Conservation (phyloP, 345 rosid genomes). For the Gossypium stocksii region DNA sequence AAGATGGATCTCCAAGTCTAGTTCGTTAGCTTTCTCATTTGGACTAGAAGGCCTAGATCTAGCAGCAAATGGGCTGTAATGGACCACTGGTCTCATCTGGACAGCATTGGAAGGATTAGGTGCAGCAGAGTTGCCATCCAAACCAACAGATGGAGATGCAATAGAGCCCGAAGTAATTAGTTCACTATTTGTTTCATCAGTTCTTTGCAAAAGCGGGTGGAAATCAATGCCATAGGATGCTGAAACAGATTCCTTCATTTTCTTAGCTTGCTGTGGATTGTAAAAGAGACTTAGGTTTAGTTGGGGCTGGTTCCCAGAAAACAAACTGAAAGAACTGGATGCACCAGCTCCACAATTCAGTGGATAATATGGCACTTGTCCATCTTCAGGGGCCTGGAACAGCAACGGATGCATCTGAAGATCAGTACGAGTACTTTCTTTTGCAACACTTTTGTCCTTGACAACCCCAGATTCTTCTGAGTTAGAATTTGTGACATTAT, state of each 20-base stretch:
- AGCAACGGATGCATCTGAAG: slow-evolving; percentile 90
- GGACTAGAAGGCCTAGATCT: slow-evolving; percentile 26
- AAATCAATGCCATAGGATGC: slow-evolving; percentile 54
- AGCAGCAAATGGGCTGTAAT: slow-evolving; percentile 24
- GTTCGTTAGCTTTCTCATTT: slow-evolving; percentile 41
- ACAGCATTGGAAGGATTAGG: slow-evolving; percentile 28
- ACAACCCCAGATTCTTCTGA: slow-evolving; percentile 37
- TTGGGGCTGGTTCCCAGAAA: slow-evolving; percentile 73
- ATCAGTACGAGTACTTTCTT: slow-evolving; percentile 42
- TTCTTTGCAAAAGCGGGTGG: slow-evolving; percentile 84
- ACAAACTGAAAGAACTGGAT: slow-evolving; percentile 64
- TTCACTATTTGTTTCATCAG: slow-evolving; percentile 37
- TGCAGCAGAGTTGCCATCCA: slow-evolving; percentile 35
- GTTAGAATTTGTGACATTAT: slow-evolving; percentile 26
- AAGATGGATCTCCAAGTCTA: slow-evolving; percentile 74
- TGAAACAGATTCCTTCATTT: slow-evolving; percentile 39
- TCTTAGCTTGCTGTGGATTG: slow-evolving; percentile 48
- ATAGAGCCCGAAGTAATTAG: slow-evolving; percentile 24
- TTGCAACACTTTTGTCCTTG: slow-evolving; percentile 42
- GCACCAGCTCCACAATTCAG: slow-evolving; percentile 31
- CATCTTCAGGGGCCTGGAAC: slow-evolving; percentile 65
- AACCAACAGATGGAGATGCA: slow-evolving; percentile 28
- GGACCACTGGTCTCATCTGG: slow-evolving; percentile 30
- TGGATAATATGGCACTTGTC: slow-evolving; percentile 49
- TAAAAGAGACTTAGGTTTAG: slow-evolving; percentile 71